A percentile compares a stretch with the other conserved stretches of the same genome.
Conservation (phyloP, 495 filamentous ascomycete species). For the Xylaria castorea region DNA sequence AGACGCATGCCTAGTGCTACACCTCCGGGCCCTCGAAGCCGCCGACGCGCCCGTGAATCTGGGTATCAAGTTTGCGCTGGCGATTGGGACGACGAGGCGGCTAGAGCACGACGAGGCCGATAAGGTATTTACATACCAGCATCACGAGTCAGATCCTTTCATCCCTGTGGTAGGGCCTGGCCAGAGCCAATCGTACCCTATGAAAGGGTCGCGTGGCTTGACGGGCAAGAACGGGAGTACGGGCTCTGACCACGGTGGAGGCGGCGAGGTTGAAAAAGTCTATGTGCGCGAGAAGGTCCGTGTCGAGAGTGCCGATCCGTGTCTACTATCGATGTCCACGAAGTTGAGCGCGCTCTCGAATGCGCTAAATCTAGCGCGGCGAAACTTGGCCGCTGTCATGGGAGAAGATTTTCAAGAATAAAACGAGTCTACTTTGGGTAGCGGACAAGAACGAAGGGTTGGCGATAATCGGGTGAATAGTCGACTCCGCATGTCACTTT, state of each 20-base stretch:
- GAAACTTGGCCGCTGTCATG: constrained; percentile 82
- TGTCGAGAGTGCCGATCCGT: constrained; percentile 91
- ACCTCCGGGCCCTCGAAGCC: constrained; percentile 79
- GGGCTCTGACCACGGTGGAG: constrained; percentile 1
- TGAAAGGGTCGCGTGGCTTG: constrained; percentile 4
- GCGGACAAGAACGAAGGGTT: background rate
- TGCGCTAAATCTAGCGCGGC: constrained; percentile 68
- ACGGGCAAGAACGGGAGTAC: constrained; percentile 2
- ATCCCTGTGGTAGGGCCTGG: background rate
- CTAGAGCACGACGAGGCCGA: constrained; percentile 84
- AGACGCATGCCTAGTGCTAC: constrained; percentile 78
- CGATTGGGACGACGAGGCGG: constrained; percentile 63
- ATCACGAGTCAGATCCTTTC: constrained; percentile 28
- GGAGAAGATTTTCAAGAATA: constrained; percentile 59
- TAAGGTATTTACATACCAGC: constrained; percentile 66
- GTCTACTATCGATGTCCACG: constrained; percentile 81
- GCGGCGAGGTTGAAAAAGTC: constrained; percentile 60
- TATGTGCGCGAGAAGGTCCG: constrained; percentile 87
- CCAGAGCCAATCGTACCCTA: constrained; percentile 15
- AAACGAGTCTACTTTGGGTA: background rate
- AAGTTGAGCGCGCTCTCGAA: constrained; percentile 86
- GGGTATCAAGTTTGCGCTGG: constrained; percentile 58
- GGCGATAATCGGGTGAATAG: background rate
- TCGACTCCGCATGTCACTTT: background rate
- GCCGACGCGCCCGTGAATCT: constrained; percentile 56